Conservation (phyloP, 1,139 yeast genomes). For the Taphrina populina region DNA sequence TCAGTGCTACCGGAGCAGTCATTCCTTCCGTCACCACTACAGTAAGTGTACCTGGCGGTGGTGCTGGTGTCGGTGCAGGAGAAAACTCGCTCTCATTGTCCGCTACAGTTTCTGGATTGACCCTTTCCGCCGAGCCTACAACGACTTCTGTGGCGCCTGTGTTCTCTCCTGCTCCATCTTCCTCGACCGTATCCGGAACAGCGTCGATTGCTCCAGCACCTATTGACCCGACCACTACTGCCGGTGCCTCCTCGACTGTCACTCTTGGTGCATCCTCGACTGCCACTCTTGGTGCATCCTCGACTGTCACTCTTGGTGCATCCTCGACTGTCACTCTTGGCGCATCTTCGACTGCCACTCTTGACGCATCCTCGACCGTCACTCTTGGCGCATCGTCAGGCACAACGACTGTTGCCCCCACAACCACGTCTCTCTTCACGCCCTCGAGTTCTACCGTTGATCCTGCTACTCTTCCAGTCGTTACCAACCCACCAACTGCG, state of each 20-base stretch:
- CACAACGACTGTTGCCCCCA: not conserved
- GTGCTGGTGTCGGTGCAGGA: slow-evolving; percentile 4
- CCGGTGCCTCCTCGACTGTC: not conserved
- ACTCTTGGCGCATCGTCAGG: not conserved
- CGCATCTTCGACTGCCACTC: not conserved
- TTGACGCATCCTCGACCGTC: not conserved
- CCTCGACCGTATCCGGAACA: not conserved
- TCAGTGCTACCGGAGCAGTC: not conserved
- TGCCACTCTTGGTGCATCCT: not conserved
- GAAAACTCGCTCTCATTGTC: slow-evolving; percentile 1
- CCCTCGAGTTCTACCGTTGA: not conserved
- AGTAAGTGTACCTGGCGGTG: not conserved
- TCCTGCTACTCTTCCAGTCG: not conserved
- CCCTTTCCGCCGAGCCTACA: not conserved
- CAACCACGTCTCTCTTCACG: not conserved
- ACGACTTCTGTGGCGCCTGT: not conserved
- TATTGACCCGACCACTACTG: not conserved
- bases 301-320: not conserved
- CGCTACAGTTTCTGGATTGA: not conserved
- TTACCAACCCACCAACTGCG: not conserved
- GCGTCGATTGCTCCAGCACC: not conserved
- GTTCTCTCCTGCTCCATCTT: slow-evolving; percentile 1
- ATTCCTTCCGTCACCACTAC: not conserved
- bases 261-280: not conserved
- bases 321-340: not conserved